Evolutionary conservation across 495 filamentous ascomycete species (phyloP).

Genomic region (Tuber indicum): DNA sequence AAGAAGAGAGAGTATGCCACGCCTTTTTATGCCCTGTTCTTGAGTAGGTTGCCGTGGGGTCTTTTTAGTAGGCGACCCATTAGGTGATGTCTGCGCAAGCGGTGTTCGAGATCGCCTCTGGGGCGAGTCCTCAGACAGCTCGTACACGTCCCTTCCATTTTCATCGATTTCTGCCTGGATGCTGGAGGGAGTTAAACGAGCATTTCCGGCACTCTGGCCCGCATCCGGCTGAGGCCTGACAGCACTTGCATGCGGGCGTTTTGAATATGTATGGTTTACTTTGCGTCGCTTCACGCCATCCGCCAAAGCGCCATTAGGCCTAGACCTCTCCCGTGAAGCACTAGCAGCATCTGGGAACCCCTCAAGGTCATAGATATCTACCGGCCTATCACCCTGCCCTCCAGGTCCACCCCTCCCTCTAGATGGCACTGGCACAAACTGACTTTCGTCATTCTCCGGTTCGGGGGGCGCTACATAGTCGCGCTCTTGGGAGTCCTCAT

Average conservation of each 20-base stretch:
- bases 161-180: neutral
- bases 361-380: conserved; percentile 8
- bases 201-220: conserved; percentile 6
- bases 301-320: conserved; percentile 10
- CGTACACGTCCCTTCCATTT: conserved; percentile 27
- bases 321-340: conserved; percentile 17
- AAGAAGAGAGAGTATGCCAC: conserved; percentile 25
- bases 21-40: conserved; percentile 8
- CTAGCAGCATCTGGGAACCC: conserved; percentile 38
- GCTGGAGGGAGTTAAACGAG: conserved; percentile 6
- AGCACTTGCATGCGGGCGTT: conserved; percentile 10
- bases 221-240: neutral
- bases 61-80: neutral
- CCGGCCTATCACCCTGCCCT: conserved; percentile 16
- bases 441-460: conserved; percentile 4
- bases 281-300: conserved; percentile 45
- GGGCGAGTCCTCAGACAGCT: conserved; percentile 16
- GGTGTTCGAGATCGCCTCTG: conserved; percentile 8
- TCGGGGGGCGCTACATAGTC: conserved; percentile 46
- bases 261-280: conserved; percentile 36
- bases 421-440: neutral
- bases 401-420: conserved; percentile 29
- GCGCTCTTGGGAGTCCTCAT: conserved; percentile 41
- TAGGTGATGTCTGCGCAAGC: conserved; percentile 7
- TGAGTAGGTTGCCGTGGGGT: neutral